Conservation (phyloP, 306 rosid genomes). For the Prunus mume region DNA sequence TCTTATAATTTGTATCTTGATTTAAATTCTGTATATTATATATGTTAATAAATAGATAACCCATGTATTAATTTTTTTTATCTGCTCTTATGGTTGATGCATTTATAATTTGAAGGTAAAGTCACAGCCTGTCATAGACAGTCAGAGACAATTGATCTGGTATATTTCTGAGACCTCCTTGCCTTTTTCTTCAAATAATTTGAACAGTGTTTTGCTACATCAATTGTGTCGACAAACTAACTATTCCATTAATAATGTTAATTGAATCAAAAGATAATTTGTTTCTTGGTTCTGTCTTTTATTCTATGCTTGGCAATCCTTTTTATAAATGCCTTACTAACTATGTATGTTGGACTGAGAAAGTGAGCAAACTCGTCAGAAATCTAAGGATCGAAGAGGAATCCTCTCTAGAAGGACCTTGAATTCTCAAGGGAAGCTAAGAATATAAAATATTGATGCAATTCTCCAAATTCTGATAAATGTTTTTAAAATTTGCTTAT, state of each 20-base stretch:
- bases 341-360: background rate
- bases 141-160: slow-evolving; percentile 64
- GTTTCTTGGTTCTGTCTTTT: background rate
- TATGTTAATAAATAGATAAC: background rate
- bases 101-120: slow-evolving; percentile 63
- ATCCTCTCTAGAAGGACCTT: too few species aligned
- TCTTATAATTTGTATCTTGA: background rate
- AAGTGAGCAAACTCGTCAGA: background rate
- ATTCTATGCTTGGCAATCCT: background rate
- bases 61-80: background rate
- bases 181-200: slow-evolving; percentile 2
- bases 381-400: too few species aligned
- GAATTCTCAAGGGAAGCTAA: too few species aligned
- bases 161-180: slow-evolving; percentile 12
- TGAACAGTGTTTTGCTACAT: background rate
- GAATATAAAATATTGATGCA: too few species aligned
- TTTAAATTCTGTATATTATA: background rate
- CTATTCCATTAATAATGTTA: background rate
- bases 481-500: too few species aligned
- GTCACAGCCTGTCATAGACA: slow-evolving; percentile 78
- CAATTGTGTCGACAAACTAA: background rate
- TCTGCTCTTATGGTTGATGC: slow-evolving; percentile 16
- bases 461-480: too few species aligned
- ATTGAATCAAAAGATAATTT: background rate
- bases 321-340: background rate